phyloP scores from a whole-genome alignment of 768 basidiomycete species.

The Podaxis carcinomalis region DNA sequence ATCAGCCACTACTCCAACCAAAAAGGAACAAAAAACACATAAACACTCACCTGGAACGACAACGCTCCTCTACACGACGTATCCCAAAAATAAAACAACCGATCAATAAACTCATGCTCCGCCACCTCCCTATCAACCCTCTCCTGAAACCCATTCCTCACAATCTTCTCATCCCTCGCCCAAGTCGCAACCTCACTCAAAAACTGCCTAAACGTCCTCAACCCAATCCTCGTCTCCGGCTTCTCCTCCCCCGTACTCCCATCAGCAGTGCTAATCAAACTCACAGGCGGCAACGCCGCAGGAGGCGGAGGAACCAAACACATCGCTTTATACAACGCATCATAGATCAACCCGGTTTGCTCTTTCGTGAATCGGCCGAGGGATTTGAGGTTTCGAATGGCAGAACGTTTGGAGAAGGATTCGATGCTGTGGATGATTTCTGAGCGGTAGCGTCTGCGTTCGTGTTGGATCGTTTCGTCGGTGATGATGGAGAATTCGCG shows the following conservation, averaged over 20 bases:
- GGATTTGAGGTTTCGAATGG: slow-evolving; percentile 80
- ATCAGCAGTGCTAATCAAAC: slow-evolving; percentile 54
- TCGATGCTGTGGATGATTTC: slow-evolving; percentile 94
- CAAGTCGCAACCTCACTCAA: slow-evolving; percentile 91
- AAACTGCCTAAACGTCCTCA: slow-evolving; percentile 84
- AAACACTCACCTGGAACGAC: slow-evolving; percentile 73
- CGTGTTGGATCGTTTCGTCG: slow-evolving; percentile 86
- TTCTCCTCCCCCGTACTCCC: slow-evolving; percentile 54
- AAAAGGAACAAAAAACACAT: background rate
- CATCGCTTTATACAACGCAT: slow-evolving; percentile 83
- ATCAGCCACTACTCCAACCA: background rate
- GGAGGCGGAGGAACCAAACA: slow-evolving; percentile 71
- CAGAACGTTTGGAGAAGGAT: slow-evolving; percentile 87
- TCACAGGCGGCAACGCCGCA: slow-evolving; percentile 34
- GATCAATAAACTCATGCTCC: slow-evolving; percentile 93
- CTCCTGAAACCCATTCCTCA: slow-evolving; percentile 90
- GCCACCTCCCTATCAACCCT: slow-evolving; percentile 86
- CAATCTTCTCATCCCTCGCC: slow-evolving; percentile 92
- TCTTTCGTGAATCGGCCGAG: slow-evolving; percentile 84
- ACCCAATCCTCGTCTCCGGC: slow-evolving; percentile 85
- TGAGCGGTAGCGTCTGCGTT: slow-evolving; percentile 79
- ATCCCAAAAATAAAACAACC: slow-evolving; percentile 96
- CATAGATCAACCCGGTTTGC: slow-evolving; percentile 86
- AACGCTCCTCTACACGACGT: slow-evolving; percentile 73
- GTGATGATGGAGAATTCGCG: slow-evolving; percentile 96